phyloP scores from a whole-genome alignment of 305 asterid species.

The Plantago lanceolata region DNA sequence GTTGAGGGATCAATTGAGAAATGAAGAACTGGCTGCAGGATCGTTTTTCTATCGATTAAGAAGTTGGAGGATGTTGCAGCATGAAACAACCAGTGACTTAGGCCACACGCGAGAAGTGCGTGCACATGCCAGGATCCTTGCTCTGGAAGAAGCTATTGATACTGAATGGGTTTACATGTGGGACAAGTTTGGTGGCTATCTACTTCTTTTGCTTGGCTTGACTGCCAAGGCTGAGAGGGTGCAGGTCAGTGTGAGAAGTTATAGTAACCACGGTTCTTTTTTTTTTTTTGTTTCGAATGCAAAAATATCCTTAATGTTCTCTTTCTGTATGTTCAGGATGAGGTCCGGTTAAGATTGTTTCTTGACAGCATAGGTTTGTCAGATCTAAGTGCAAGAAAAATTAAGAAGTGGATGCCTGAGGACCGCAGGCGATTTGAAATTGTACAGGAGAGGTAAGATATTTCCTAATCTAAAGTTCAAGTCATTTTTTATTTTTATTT shows the following conservation, averaged over 20 bases:
- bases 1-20: slow-evolving; percentile 91
- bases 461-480: slow-evolving; percentile 8
- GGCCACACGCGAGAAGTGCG: slow-evolving; percentile 97
- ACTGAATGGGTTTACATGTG: slow-evolving; percentile 99
- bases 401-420: slow-evolving; percentile 98
- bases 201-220: slow-evolving; percentile 95
- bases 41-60: slow-evolving; percentile 60
- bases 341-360: slow-evolving; percentile 92
- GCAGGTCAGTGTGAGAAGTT: slow-evolving; percentile 55
- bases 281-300: slow-evolving; percentile 22
- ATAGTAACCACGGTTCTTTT: slow-evolving; percentile 18
- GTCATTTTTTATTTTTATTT: too few relatives aligned
- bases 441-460: slow-evolving; percentile 87
- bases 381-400: slow-evolving; percentile 94
- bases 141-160: slow-evolving; percentile 97
- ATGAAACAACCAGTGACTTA: slow-evolving; percentile 68
- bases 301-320: neutral
- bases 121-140: slow-evolving; percentile 98
- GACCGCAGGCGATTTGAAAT: slow-evolving; percentile 93
- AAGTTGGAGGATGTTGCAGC: slow-evolving; percentile 55
- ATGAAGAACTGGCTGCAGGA: slow-evolving; percentile 95
- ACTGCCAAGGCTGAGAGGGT: slow-evolving; percentile 99
- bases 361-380: slow-evolving; percentile 98
- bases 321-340: slow-evolving; percentile 63
- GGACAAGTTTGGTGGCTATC: slow-evolving; percentile 99